Base-by-base conservation (phyloP, 352 stramenopile species). In the Lagenidium giganteum region DNA sequence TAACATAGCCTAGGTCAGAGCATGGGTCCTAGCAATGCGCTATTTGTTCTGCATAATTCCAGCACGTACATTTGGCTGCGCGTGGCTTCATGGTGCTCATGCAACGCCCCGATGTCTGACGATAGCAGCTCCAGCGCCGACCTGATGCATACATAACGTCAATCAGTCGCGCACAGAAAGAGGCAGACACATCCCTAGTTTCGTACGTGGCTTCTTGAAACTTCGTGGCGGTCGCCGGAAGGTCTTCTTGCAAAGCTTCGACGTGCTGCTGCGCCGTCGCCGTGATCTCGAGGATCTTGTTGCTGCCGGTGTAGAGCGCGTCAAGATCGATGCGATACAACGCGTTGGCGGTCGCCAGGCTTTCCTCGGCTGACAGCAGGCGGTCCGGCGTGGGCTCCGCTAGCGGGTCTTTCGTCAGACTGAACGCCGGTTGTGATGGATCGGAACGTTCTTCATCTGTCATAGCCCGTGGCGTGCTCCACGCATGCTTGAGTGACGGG, bases 211-310 rank as follows among this genome's bases (percentile, higher is more conserved):
- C n/a, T 82, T 26, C 13, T 75, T 45, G 28, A 59, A 65, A n/a
- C 4, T 48, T 47, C 5, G 51, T 57, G 1, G 47, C 37, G 25
- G 83, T 48, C 14, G 32, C 50, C 1, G 75, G 75, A 5, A 87
- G 37, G 4, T 81, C 67, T 22, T 43, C 55, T n/a, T 82, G 61
- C 9, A 88, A 54, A 13, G 49, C 26, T 0, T 86, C 72, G 14
- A 84, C 14, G 35, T 88, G 72, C 31, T 82, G 65, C 13, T 34
- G 55, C 20, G 76, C 72, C 3, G 70, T 72, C 4, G 29, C 43
- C 1, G 70, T 53, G 37, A 88, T 80, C 43, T 86, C 73, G 5
- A 88, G 36, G 35, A 86, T 85, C 41, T 80, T 85, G 38, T 67
- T 54, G 25, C 71, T 74, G 22, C 66, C 64, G 1, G 63, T 42